These are phyloP conservation scores for Mortierella sp. DNA, from an alignment of 371 early-diverging fungal species.

Conservation along the genomic window DNA sequence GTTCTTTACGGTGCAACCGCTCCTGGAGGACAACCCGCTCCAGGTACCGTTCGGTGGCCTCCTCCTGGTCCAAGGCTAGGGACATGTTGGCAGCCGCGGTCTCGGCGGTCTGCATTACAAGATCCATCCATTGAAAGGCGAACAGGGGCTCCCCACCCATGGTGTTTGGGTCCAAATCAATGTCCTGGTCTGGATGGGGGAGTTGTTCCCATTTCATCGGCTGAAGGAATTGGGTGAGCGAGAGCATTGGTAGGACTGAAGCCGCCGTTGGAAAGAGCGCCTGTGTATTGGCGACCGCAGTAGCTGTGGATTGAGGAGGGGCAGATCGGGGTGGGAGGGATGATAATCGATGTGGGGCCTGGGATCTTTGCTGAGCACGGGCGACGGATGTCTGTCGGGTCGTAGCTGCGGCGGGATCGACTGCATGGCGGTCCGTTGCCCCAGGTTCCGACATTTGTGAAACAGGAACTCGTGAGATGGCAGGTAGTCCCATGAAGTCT, in stretches of 20 bases:
- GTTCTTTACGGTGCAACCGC: background rate
- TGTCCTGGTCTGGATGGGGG: conserved; percentile 43
- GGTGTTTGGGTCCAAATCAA: conserved; percentile 38
- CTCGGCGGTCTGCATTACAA: conserved; percentile 29
- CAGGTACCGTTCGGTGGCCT: conserved; percentile 34
- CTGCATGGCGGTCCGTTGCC: background rate
- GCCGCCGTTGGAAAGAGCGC: conserved; percentile 10
- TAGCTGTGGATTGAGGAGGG: background rate
- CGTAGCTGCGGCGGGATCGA: conserved; percentile 14
- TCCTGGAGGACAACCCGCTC: conserved; percentile 9
- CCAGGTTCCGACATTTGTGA: background rate
- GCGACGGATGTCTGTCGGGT: conserved; percentile 20
- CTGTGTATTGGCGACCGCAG: background rate
- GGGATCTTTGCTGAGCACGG: conserved; percentile 9
- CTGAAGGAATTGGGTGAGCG: conserved; percentile 21
- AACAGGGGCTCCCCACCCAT: conserved; percentile 46
- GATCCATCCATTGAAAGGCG: conserved; percentile 34
- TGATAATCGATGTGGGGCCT: background rate
- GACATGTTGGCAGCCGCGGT: conserved; percentile 43
- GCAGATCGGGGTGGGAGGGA: background rate
- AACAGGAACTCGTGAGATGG: background rate
- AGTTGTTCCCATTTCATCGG: conserved; percentile 49
- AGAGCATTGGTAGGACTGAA: conserved; percentile 8
- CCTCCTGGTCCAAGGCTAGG: conserved; percentile 40
- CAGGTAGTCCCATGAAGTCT: background rate